Conservation (phyloP, 2,329 filamentous ascomycete genomes). For the Phialophora chinensis region DNA sequence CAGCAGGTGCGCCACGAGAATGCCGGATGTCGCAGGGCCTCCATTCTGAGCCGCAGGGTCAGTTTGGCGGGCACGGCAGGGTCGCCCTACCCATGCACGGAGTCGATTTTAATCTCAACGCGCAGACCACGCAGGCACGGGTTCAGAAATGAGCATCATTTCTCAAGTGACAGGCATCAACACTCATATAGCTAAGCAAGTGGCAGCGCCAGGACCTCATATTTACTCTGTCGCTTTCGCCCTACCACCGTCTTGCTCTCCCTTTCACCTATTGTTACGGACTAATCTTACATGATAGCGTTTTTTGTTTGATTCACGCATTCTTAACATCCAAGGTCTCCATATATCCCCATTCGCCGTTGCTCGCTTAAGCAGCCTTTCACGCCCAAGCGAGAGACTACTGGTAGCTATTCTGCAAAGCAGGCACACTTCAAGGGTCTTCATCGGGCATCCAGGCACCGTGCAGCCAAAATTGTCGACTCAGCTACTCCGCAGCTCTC, state of each 20-base stretch:
- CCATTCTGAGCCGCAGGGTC: slow-evolving; percentile 10
- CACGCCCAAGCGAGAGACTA: slow-evolving; percentile 15
- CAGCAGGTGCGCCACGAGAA: slow-evolving; percentile 13
- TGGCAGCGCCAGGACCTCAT: slow-evolving; percentile 5
- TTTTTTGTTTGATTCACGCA: neutral
- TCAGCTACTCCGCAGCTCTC: neutral
- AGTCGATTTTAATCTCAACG: slow-evolving; percentile 28
- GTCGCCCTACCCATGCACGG: slow-evolving; percentile 17
- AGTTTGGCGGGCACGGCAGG: neutral
- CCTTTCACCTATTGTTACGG: neutral
- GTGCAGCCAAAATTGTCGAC: neutral
- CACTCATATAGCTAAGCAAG: slow-evolving; percentile 13
- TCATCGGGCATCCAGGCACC: neutral
- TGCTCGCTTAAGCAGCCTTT: slow-evolving; percentile 7
- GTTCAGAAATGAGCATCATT: slow-evolving; percentile 21
- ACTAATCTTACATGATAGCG: neutral
- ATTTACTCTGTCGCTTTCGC: slow-evolving; percentile 1
- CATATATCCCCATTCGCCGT: neutral
- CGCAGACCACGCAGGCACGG: slow-evolving; percentile 14
- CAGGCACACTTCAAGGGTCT: neutral
- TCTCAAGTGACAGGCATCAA: slow-evolving; percentile 23
- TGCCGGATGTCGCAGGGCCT: slow-evolving; percentile 13
- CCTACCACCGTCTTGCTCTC: neutral
- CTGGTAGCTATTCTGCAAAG: neutral
- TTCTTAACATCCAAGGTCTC: slow-evolving; percentile 1